Conservation (phyloP, 1,139 yeast species). For the Pichia sp. region DNA sequence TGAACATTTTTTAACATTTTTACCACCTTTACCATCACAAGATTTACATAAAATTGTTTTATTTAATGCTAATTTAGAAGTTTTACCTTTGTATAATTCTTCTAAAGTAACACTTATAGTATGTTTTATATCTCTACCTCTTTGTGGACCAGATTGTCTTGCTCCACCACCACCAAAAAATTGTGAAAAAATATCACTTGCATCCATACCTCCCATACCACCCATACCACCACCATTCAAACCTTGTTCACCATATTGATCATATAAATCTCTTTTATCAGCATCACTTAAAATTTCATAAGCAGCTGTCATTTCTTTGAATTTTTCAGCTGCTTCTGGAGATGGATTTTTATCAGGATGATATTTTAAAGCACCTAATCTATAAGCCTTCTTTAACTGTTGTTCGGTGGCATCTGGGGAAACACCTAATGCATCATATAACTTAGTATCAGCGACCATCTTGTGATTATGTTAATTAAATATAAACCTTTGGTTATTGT, state of each 20-base stretch:
- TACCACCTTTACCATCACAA: slow-evolving; percentile 97
- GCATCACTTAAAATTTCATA: slow-evolving; percentile 83
- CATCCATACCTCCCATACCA: slow-evolving; percentile 62
- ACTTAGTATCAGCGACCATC: slow-evolving; percentile 89
- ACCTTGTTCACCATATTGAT: slow-evolving; percentile 91
- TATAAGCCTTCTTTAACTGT: slow-evolving; percentile 91
- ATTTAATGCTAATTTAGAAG: slow-evolving; percentile 88
- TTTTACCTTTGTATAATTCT: slow-evolving; percentile 92
- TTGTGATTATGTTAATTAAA: not conserved
- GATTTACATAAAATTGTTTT: slow-evolving; percentile 82
- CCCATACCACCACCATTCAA: slow-evolving; percentile 60
- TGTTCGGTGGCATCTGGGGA: slow-evolving; percentile 69
- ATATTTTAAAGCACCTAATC: slow-evolving; percentile 85
- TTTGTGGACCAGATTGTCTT: slow-evolving; percentile 78
- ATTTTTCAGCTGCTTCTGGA: slow-evolving; percentile 93
- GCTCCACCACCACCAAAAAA: slow-evolving; percentile 73
- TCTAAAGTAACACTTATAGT: slow-evolving; percentile 80
- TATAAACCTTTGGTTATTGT: not conserved
- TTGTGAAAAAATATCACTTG: slow-evolving; percentile 83
- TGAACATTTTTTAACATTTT: slow-evolving; percentile 81
- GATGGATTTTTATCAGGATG: slow-evolving; percentile 93
- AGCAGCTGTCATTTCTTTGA: slow-evolving; percentile 81
- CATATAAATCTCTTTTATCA: slow-evolving; percentile 85
- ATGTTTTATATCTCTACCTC: slow-evolving; percentile 89
- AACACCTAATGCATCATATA: slow-evolving; percentile 82